Conservation (phyloP, 169 alveolate genomes). For the Eimeria sp. region DNA sequence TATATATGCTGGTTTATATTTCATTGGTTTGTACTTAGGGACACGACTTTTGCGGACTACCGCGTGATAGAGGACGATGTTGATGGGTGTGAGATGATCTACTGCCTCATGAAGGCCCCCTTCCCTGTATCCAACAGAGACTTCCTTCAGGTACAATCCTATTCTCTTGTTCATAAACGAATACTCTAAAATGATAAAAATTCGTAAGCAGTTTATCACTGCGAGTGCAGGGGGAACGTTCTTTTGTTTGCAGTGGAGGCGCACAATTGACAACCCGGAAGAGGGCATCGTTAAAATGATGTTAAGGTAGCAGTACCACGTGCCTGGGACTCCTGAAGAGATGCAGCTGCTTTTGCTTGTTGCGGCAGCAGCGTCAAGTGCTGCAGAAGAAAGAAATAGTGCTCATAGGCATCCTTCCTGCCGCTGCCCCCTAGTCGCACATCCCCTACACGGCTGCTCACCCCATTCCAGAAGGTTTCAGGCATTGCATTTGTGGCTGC, state of each 20-base stretch:
- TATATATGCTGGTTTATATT: background rate
- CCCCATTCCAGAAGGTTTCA: background rate
- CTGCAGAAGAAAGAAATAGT: background rate
- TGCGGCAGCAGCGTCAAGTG: background rate
- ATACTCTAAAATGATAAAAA: background rate
- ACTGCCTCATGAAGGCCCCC: conserved; percentile 74
- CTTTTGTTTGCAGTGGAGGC: conserved; percentile 73
- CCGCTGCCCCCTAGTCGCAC: background rate
- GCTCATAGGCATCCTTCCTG: background rate
- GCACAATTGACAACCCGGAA: conserved; percentile 55
- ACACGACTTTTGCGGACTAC: conserved; percentile 65
- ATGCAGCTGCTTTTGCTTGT: background rate
- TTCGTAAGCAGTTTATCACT: background rate
- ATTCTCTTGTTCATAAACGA: no score
- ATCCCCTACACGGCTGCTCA: background rate
- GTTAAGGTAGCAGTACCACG: conserved; percentile 32
- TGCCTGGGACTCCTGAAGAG: background rate
- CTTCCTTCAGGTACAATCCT: conserved; percentile 62
- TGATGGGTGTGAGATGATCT: conserved; percentile 35
- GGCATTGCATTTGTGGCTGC: background rate
- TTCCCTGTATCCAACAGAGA: conserved; percentile 81
- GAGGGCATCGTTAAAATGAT: conserved; percentile 62
- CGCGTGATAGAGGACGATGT: conserved; percentile 62
- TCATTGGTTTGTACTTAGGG: conserved; percentile 28
- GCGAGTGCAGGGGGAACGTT: background rate